phyloP scores from a whole-genome alignment of 2,329 filamentous ascomycete genomes.

The Didymella arachidicola region DNA sequence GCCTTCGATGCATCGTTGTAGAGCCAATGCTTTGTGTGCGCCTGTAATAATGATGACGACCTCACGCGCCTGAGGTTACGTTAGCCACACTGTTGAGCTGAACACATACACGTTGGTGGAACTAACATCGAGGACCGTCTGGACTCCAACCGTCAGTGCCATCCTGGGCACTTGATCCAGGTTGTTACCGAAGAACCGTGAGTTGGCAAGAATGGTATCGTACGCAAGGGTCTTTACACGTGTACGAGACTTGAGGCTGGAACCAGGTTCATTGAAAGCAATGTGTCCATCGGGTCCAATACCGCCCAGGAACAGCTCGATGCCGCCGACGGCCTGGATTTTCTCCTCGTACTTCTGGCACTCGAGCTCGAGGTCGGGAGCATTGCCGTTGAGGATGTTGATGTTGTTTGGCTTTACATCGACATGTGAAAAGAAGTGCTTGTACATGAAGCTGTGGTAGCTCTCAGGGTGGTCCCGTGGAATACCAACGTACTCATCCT shows the following conservation, averaged over 20 bases:
- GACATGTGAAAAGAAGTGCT: conserved; percentile 86
- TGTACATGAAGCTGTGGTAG: conserved; percentile 94
- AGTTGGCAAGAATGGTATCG: conserved; percentile 86
- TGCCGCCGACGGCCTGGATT: conserved; percentile 77
- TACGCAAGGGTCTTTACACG: conserved; percentile 87
- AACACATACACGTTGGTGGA: conserved; percentile 14
- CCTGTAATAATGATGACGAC: conserved; percentile 85
- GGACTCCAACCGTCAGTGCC: conserved; percentile 84
- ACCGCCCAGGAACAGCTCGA: conserved; percentile 84
- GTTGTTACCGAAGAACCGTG: conserved; percentile 81
- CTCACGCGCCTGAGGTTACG: conserved; percentile 65
- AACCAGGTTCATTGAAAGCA: conserved; percentile 89
- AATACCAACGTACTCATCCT: conserved; percentile 88
- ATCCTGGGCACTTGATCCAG: conserved; percentile 77
- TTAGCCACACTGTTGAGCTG: conserved; percentile 26
- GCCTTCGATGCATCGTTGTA: conserved; percentile 82
- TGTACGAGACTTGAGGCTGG: conserved; percentile 77
- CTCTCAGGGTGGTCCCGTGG: conserved; percentile 83
- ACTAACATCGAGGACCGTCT: conserved; percentile 75
- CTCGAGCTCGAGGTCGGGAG: conserved; percentile 75
- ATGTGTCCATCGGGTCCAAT: conserved; percentile 89
- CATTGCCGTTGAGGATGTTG: conserved; percentile 84
- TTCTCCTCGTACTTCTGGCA: conserved; percentile 81
- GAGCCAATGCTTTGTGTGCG: conserved; percentile 78
- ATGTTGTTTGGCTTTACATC: conserved; percentile 83